A percentile compares a stretch with the other conserved stretches of the same genome.
Evolutionary conservation across 2,329 filamentous ascomycete genomes (phyloP).

Genomic region (Aspergillus pseudotamarii): DNA sequence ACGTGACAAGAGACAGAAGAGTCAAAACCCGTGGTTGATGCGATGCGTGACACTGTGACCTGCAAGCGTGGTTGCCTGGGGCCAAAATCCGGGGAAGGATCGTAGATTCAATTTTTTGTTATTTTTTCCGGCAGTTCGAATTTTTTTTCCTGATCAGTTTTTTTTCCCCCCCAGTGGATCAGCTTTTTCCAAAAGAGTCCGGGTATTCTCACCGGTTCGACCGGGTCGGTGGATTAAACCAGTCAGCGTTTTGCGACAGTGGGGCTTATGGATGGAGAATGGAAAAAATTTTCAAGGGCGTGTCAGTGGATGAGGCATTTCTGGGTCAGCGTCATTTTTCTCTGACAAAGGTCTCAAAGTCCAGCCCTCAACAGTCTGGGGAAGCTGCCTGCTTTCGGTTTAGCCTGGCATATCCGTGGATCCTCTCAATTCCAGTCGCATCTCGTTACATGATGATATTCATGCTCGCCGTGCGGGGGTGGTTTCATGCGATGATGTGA

Average conservation of each 20-base stretch:
- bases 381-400: conserved; percentile 10
- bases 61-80: conserved; percentile 13
- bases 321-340: conserved; percentile 5
- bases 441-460: conserved; percentile 5
- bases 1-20: neutral
- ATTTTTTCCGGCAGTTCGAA: neutral
- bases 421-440: neutral
- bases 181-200: neutral
- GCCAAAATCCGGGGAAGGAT: conserved; percentile 19
- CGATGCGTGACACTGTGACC: conserved; percentile 5
- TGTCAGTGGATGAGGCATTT: conserved; percentile 8
- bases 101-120: neutral
- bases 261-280: conserved; percentile 5
- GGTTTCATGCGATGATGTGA: neutral
- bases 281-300: conserved; percentile 5
- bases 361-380: conserved; percentile 9
- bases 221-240: conserved; percentile 13
- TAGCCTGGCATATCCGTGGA: conserved; percentile 4
- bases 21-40: neutral
- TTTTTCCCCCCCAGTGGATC: neutral
- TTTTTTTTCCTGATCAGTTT: neutral
- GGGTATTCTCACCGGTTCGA: conserved; percentile 9
- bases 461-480: neutral
- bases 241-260: conserved; percentile 4
- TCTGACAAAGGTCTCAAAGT: conserved; percentile 1